A percentile compares a stretch with the other conserved stretches of the same genome.
phyloP scores from a whole-genome alignment of 768 basidiomycete species.

The Plicaturopsis crispa region DNA sequence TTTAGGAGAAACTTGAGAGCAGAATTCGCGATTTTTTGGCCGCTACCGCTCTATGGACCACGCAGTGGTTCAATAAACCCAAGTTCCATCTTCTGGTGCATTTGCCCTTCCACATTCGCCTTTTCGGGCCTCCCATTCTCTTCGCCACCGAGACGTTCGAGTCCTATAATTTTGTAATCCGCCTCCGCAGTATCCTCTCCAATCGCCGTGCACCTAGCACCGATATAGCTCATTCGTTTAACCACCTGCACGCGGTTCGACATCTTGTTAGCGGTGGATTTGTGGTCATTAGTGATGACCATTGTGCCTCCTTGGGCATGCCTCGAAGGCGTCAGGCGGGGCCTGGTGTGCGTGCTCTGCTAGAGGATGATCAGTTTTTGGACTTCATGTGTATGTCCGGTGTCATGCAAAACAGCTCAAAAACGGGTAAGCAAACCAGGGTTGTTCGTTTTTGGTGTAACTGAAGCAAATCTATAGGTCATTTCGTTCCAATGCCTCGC shows the following conservation, averaged over 20 bases:
- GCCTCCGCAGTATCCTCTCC: slow-evolving; percentile 10
- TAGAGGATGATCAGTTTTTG: too few species aligned
- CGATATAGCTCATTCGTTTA: slow-evolving; percentile 12
- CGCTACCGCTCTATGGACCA: slow-evolving; percentile 13
- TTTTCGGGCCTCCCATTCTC: slow-evolving; percentile 20
- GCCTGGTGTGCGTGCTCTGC: too few species aligned
- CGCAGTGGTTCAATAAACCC: slow-evolving; percentile 16
- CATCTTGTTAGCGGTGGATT: not conserved
- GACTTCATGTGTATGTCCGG: too few species aligned
- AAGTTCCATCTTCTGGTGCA: slow-evolving; percentile 21
- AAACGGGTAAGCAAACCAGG: too few species aligned
- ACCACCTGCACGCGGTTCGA: not conserved
- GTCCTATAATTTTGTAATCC: slow-evolving; percentile 17
- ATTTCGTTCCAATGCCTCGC: too few species aligned
- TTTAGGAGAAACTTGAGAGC: slow-evolving; percentile 6
- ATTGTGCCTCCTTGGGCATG: too few species aligned
- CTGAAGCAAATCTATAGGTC: too few species aligned
- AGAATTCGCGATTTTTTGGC: slow-evolving; percentile 13
- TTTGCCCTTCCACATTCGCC: slow-evolving; percentile 14
- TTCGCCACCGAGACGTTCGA: slow-evolving; percentile 20
- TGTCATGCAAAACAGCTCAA: too few species aligned
- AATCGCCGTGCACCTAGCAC: slow-evolving; percentile 16
- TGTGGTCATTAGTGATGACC: too few species aligned
- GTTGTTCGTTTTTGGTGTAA: too few species aligned
- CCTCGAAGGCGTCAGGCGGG: too few species aligned